Base-by-base conservation (phyloP, 257 asterid species). In the Solanum paucissectum region DNA sequence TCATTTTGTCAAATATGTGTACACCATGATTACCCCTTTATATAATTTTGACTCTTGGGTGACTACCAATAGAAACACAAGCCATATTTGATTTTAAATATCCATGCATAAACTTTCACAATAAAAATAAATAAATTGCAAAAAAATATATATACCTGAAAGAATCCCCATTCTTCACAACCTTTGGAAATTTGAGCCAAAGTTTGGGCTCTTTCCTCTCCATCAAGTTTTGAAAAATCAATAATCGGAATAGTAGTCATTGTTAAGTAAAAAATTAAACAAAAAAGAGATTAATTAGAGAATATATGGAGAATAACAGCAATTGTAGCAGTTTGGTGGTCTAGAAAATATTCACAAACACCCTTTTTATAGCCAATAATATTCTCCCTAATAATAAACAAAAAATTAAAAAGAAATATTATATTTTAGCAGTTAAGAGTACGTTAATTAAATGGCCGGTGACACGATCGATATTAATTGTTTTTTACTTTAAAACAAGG, bases 131-230 rank as follows among this genome's bases (percentile, higher is more conserved):
- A 52, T 5, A 58, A 20, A 34, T n/a, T 60, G 49, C 49, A 60
- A 2, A 52, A 13, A 34, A 11, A 4, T 49, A 49, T 14, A 49
- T 5, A 49, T 88, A 94, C 96, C 96, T 93, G 94, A 90, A 94
- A 93, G 86, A 94, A 94, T 85, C 95, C 96, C 95, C 96, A 94
- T 12, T 92, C 91, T 88, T 93, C 91, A 60, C 95, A 94, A 85
- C 94, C 91, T 77, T 46, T 34, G 29, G 91, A 92, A 87, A 94
- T 92, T 86, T 93, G 91, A 74, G 92, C 91, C 82, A 93, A 88
- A n/a, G 94, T 90, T 20, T 81, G 75, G 74, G 88, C 90, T 32
- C 93, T 93, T n/a, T 92, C 96, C 44, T 91, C 92, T 34, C 94
- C 94, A 58, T 91, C 81, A 33, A 87, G 40, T 91, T 93, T 91